phyloP scores from a whole-genome alignment of 352 stramenopile genomes.

The Phytophthora syringae region DNA sequence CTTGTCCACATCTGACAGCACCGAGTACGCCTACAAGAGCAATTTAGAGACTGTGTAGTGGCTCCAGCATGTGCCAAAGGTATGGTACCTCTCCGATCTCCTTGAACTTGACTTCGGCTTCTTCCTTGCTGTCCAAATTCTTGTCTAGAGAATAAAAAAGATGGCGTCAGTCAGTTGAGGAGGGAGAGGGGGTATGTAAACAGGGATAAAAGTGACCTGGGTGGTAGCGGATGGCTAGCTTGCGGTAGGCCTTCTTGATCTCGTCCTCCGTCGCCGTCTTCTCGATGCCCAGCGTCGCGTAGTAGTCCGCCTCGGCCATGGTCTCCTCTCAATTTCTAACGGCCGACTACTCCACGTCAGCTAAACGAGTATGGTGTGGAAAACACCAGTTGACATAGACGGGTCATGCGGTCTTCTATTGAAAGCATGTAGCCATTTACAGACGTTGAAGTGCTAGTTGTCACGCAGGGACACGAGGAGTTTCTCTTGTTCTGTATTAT shows the following conservation, averaged over 20 bases:
- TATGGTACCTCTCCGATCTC: constrained; percentile 78
- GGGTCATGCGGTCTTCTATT: not conserved
- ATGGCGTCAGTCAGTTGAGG: not conserved
- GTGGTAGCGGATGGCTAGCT: constrained; percentile 89
- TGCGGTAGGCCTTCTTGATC: constrained; percentile 88
- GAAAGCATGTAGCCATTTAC: not conserved
- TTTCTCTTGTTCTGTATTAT: constrained; percentile 19
- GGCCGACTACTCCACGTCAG: constrained; percentile 17
- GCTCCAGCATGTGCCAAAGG: not conserved
- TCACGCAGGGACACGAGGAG: not conserved
- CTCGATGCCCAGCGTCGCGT: constrained; percentile 70
- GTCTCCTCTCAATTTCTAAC: constrained; percentile 8
- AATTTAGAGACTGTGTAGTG: not conserved
- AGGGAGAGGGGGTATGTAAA: not conserved
- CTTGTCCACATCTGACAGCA: constrained; percentile 91
- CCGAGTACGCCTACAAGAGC: constrained; percentile 82
- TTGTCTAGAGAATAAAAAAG: constrained; percentile 60
- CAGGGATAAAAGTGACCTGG: constrained; percentile 51
- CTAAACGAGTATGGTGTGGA: not conserved
- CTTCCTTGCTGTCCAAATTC: constrained; percentile 90
- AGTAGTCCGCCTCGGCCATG: constrained; percentile 74
- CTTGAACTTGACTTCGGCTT: constrained; percentile 91
- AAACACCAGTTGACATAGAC: not conserved
- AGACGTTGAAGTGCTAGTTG: too few relatives aligned
- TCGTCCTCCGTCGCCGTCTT: constrained; percentile 79